Evolutionary conservation across 768 basidiomycete species (phyloP), one percentile per base, ranked within the genome.

Genomic region (Coprinopsis strossmayeri): DNA sequence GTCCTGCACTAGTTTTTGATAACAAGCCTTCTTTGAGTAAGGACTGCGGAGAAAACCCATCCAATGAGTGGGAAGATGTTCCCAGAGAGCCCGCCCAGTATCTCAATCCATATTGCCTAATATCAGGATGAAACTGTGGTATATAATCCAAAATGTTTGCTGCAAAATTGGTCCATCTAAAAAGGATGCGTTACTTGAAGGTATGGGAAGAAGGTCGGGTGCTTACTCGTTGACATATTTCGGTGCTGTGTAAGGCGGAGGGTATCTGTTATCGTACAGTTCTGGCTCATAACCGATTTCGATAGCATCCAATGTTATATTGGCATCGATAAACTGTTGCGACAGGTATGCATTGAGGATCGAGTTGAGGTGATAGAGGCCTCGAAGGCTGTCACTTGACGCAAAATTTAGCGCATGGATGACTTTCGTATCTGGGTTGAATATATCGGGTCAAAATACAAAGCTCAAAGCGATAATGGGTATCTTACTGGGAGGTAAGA

Each of bases 391-490:
- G 43, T 67, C 49, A 9, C 10, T 59, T 51, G 64, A 59, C 4
- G 78, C 79, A 18, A 84, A 63, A 60, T 86, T 84, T 40, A 84
- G 65, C 9, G 81, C 82, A 78, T 79, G 84, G 9, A 68, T 77
- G 53, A 85, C 77, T 43, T 71, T 74, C 10, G 81, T 81, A n/a
- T 74, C 81, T 80, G 53, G n/a, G n/a, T n/a, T n/a, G n/a, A n/a
- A n/a, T n/a, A 7, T 3, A 34, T 26, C 24, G n/a, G 7, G 28
- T 23, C 20, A 44, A 40, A 34, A 26, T 28, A 18, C 37, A 45
- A 38, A 32, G 34, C 15, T 32, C 9, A 15, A 17, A 45, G 39
- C 34, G 42, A 50, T 40, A 32, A 53, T 20, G 27, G 27, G 18
- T 4, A 28, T 7, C 25, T 46, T 57, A 73, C 79, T 70, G 2